These are phyloP conservation scores for Pleurotus ostreatus DNA, from an alignment of 768 basidiomycete genomes.

Conservation along the genomic window DNA sequence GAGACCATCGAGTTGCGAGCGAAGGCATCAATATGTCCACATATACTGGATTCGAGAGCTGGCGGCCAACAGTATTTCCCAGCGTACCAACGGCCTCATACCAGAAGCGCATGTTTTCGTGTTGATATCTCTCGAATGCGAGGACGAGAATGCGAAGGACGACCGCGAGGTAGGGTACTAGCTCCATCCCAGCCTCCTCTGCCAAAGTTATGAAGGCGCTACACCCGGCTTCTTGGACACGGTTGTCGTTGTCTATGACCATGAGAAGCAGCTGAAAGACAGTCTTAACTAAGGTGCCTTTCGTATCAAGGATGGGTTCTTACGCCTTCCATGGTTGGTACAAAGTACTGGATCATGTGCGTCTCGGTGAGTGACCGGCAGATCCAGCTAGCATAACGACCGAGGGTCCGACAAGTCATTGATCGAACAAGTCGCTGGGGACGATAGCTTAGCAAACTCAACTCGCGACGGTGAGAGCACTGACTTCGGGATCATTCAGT, in stretches of 20 bases:
- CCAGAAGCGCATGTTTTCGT: conserved; percentile 97
- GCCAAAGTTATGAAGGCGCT: conserved; percentile 98
- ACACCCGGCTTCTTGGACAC: conserved; percentile 98
- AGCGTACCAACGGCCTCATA: conserved; percentile 99
- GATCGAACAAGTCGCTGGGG: conserved; percentile 90
- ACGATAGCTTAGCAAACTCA: conserved; percentile 10
- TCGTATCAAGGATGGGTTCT: conserved; percentile 5
- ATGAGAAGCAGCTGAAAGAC: conserved; percentile 80
- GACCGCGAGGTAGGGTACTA: conserved; percentile 92
- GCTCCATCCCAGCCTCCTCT: conserved; percentile 89
- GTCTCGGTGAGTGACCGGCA: conserved; percentile 81
- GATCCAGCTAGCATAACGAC: conserved; percentile 97
- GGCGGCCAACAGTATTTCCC: conserved; percentile 91
- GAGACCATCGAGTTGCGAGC: conserved; percentile 84
- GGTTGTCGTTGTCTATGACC: conserved; percentile 99
- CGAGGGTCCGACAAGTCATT: conserved; percentile 98
- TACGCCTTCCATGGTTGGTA: conserved; percentile 98
- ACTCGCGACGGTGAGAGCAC: conserved; percentile 13
- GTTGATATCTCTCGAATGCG: conserved; percentile 97
- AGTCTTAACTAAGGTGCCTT: background rate
- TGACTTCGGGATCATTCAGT: conserved; percentile 86
- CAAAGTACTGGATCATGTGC: conserved; percentile 86
- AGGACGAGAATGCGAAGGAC: conserved; percentile 92
- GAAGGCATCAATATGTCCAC: conserved; percentile 98
- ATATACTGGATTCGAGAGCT: conserved; percentile 79